A percentile compares a stretch with the other conserved stretches of the same genome.
phyloP scores from a whole-genome alignment of 371 early-diverging fungal species.

The Syncephalastrum sp. region DNA sequence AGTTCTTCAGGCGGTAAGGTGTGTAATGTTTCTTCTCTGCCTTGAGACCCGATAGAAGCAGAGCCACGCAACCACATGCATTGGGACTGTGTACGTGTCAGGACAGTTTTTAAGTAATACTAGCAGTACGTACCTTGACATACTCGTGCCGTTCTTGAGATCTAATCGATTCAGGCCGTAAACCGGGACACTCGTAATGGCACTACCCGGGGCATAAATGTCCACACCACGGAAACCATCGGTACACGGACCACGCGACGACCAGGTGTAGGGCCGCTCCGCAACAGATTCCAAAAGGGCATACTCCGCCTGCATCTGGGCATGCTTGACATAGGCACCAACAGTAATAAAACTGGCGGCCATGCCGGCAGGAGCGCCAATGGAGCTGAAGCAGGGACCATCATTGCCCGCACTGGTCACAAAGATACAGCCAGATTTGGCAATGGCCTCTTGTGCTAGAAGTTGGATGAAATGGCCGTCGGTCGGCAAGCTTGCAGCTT shows the following conservation, averaged over 20 bases:
- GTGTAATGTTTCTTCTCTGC: slow-evolving; percentile 65
- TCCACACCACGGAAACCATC: slow-evolving; percentile 87
- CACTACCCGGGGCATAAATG: slow-evolving; percentile 92
- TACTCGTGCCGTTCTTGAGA: slow-evolving; percentile 92
- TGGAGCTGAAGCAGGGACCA: slow-evolving; percentile 87
- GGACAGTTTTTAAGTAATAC: neutral
- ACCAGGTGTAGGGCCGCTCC: slow-evolving; percentile 88
- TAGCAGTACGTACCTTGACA: slow-evolving; percentile 55
- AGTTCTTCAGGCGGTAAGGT: slow-evolving; percentile 81
- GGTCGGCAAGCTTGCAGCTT: slow-evolving; percentile 71
- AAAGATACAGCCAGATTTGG: slow-evolving; percentile 82
- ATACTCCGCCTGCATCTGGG: slow-evolving; percentile 89
- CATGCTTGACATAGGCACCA: slow-evolving; percentile 87
- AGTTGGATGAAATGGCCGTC: slow-evolving; percentile 81
- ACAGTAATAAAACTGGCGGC: slow-evolving; percentile 77
- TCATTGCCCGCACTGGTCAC: slow-evolving; percentile 91
- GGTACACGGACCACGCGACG: slow-evolving; percentile 83
- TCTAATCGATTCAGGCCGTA: slow-evolving; percentile 76
- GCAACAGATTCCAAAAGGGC: slow-evolving; percentile 72
- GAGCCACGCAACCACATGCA: slow-evolving; percentile 81
- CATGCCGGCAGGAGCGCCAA: slow-evolving; percentile 88
- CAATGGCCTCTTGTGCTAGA: slow-evolving; percentile 79
- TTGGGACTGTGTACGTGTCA: slow-evolving; percentile 66
- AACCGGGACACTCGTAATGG: slow-evolving; percentile 90
- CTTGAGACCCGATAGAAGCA: slow-evolving; percentile 82